A percentile compares a stretch with the other conserved stretches of the same genome.
These are phyloP conservation scores for Cyclotella distinguenda DNA, from an alignment of 108 stramenopile genomes.

Conservation along the genomic window DNA sequence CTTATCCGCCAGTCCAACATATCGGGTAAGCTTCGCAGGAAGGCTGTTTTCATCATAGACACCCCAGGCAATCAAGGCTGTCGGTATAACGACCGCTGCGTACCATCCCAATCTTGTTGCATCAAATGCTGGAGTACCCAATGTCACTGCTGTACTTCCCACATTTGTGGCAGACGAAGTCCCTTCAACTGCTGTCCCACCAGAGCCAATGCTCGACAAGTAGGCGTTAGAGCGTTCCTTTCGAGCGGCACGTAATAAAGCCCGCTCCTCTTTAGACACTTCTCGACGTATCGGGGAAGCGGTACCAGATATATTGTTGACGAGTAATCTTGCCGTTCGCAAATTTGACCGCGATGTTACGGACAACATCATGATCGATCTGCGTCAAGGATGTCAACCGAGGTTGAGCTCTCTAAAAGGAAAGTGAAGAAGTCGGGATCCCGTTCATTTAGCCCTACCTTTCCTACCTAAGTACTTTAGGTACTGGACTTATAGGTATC, in stretches of 20 bases:
- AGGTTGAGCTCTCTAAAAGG: too few species aligned
- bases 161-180: slow-evolving; percentile 3
- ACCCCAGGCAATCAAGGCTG: slow-evolving; percentile 76
- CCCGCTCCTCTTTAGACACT: slow-evolving; percentile 62
- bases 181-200: slow-evolving; percentile 16
- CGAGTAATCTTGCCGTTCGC: slow-evolving; percentile 2
- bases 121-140: slow-evolving; percentile 26
- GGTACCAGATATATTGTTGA: neutral
- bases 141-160: neutral
- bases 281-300: slow-evolving; percentile 36
- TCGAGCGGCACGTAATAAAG: slow-evolving; percentile 62
- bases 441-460: too few species aligned
- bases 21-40: slow-evolving; percentile 61
- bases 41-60: slow-evolving; percentile 72
- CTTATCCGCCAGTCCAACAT: slow-evolving; percentile 69
- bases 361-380: too few species aligned
- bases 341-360: too few species aligned
- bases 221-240: slow-evolving; percentile 64
- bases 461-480: too few species aligned
- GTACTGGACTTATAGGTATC: too few species aligned
- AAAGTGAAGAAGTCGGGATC: too few species aligned
- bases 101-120: slow-evolving; percentile 60
- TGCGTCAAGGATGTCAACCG: too few species aligned
- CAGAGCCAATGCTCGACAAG: slow-evolving; percentile 36
- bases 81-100: slow-evolving; percentile 65